Percentiles rank a stretch among this genome's conserved stretches.
phyloP scores from a whole-genome alignment of 1,284 basidiomycete species.

The Papiliotrema fonsecae region DNA sequence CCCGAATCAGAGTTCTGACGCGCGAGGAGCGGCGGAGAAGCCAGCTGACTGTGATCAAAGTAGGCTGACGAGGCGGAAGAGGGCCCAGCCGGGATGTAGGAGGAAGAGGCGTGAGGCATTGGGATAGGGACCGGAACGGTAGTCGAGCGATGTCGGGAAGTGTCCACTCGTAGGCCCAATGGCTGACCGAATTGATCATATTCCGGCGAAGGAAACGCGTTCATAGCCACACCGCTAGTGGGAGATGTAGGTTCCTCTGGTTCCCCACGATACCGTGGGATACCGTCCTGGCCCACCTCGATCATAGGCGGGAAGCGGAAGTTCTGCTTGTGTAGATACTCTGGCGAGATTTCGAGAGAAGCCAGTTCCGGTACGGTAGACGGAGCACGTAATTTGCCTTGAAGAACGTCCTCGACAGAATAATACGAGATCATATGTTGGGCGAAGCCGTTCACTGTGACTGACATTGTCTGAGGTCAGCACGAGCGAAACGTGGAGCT shows the following conservation, averaged over 20 bases:
- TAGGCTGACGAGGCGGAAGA: slow-evolving; percentile 3
- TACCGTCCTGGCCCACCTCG: slow-evolving; percentile 73
- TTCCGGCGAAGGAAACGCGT: slow-evolving; percentile 14
- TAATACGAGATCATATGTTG: slow-evolving; percentile 98
- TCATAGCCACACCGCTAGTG: slow-evolving; percentile 14
- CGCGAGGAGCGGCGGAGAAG: neutral
- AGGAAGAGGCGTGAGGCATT: slow-evolving; percentile 11
- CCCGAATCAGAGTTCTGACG: slow-evolving; percentile 4
- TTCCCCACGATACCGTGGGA: slow-evolving; percentile 63
- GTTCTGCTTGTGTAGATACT: slow-evolving; percentile 84
- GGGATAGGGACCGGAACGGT: slow-evolving; percentile 25
- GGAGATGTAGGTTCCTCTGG: slow-evolving; percentile 34
- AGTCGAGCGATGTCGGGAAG: slow-evolving; percentile 1
- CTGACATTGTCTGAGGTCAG: slow-evolving; percentile 73
- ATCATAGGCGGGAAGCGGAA: slow-evolving; percentile 86
- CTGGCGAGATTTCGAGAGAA: slow-evolving; percentile 76
- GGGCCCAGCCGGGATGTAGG: neutral
- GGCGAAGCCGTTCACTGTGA: slow-evolving; percentile 75
- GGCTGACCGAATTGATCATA: slow-evolving; percentile 21
- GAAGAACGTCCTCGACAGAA: slow-evolving; percentile 82
- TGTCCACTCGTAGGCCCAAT: slow-evolving; percentile 8
- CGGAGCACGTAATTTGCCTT: slow-evolving; percentile 78
- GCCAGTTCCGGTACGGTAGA: slow-evolving; percentile 84
- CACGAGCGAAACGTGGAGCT: slow-evolving; percentile 21
- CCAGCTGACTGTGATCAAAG: neutral